phyloP scores from a whole-genome alignment of 352 stramenopile species.

The Phytophthora macrochlamydospora region DNA sequence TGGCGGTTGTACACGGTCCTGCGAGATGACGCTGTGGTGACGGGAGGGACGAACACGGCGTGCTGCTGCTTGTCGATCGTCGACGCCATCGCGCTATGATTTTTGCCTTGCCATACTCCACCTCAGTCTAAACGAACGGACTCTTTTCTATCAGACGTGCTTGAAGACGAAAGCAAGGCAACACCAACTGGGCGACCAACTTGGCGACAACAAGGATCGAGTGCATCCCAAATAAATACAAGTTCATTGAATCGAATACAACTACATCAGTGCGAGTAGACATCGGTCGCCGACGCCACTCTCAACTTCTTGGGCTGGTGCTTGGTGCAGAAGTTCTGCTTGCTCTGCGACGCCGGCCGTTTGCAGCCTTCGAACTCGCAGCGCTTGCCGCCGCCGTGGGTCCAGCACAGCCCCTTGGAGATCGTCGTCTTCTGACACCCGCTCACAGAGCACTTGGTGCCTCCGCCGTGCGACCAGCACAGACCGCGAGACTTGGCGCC shows the following conservation, averaged over 20 bases:
- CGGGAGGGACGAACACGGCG: constrained; percentile 1
- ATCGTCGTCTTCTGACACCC: constrained; percentile 48
- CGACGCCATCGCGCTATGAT: too few relatives aligned
- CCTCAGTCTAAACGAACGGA: too few relatives aligned
- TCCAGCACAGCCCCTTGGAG: constrained; percentile 45
- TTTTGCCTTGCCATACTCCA: too few relatives aligned
- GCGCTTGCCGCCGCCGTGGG: constrained; percentile 46
- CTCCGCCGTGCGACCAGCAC: constrained; percentile 78
- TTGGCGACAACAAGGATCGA: too few relatives aligned
- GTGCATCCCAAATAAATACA: too few relatives aligned
- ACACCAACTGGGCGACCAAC: too few relatives aligned
- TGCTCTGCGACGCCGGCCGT: constrained; percentile 53
- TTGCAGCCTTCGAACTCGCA: constrained; percentile 37
- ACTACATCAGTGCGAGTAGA: background rate
- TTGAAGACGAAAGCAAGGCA: too few relatives aligned
- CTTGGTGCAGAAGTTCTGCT: constrained; percentile 29
- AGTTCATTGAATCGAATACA: background rate
- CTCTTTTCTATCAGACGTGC: too few relatives aligned
- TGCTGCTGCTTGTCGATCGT: too few relatives aligned
- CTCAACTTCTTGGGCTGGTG: constrained; percentile 14
- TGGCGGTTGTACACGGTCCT: constrained; percentile 19
- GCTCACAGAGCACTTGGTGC: constrained; percentile 45
- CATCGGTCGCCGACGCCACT: background rate
- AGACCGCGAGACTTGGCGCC: constrained; percentile 69
- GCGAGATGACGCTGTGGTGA: constrained; percentile 4